Percentiles rank a stretch among this genome's conserved stretches.
Conservation (phyloP, 2,329 filamentous ascomycete species). For the Fusarium anguioides region DNA sequence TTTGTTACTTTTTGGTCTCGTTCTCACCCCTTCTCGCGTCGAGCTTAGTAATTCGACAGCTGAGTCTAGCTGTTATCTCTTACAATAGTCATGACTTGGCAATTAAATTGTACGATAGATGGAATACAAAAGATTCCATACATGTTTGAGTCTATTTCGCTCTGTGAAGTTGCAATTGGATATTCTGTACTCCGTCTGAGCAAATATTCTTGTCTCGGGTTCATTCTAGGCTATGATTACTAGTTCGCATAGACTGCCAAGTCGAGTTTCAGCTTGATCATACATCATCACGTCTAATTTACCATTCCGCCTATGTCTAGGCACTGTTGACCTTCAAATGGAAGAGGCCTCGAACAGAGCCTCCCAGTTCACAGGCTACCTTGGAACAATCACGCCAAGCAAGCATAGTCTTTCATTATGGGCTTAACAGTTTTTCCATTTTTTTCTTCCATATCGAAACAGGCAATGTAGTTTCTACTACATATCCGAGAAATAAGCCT, state of each 20-base stretch:
- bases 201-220: no score
- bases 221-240: neutral
- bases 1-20: constrained; percentile 40
- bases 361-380: neutral
- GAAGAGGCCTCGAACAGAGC: neutral
- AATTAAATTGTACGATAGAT: constrained; percentile 38
- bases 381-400: neutral
- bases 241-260: neutral
- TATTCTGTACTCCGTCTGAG: neutral
- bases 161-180: neutral
- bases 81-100: neutral
- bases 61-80: neutral
- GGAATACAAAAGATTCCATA: constrained; percentile 31
- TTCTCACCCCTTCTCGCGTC: constrained; percentile 17
- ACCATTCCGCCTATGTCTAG: neutral
- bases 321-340: no score
- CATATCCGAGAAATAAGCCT: constrained; percentile 36
- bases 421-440: constrained; percentile 38
- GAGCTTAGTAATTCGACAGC: constrained; percentile 1
- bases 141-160: neutral
- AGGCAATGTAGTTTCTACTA: constrained; percentile 32
- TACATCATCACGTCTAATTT: neutral
- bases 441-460: constrained; percentile 42
- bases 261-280: neutral
- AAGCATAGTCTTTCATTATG: neutral